Base-by-base conservation (phyloP, 2,329 filamentous ascomycete species). In the Pleoardoris graminearum region DNA sequence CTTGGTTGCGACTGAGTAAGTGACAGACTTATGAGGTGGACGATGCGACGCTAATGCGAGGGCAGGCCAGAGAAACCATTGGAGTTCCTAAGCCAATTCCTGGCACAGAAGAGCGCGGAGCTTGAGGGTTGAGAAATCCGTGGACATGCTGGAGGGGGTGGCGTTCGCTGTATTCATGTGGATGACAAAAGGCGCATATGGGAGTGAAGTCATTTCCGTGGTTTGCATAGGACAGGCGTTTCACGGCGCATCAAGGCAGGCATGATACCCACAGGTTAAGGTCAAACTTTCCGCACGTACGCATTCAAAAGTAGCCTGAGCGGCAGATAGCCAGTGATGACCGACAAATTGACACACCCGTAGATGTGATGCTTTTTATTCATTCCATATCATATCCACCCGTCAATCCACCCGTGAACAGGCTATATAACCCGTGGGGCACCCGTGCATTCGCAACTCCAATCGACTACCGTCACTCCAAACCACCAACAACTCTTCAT, bases 61-160 rank as follows among this genome's bases (percentile, higher is more conserved):
- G n/a, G 30, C 48, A 70, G 67, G 57, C 79, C 79, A 0, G 78
- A 80, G 57, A 80, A 80, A 63, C 79, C 79, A 51, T 57, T 81
- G 51, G 72, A 76, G 58, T 80, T 75, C 71, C 61, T 81, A 50
- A 72, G 75, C 16, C 76, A 80, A 45, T 81, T 77, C 62, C 59
- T 81, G 57, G 73, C 71, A 49, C 66, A 75, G 57, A 75, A 76
- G 62, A 80, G 79, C 63, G 70, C 65, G 41, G 78, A 80, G 66
- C 65, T 80, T 25, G 79, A 81, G 58, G 77, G 77, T 7, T 56
- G 55, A 58, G 47, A 51, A 23, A 21, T 5, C 32, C n/a, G 12
- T 43, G 25, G 36, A 4, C 17, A 36, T 5, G 32, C 30, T 25
- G 37, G 11, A 16, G 19, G 37, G 25, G 3, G 14, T 3, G 14